phyloP scores from a whole-genome alignment of 2,329 filamentous ascomycete species.

The Hymenoscyphus linearis region DNA sequence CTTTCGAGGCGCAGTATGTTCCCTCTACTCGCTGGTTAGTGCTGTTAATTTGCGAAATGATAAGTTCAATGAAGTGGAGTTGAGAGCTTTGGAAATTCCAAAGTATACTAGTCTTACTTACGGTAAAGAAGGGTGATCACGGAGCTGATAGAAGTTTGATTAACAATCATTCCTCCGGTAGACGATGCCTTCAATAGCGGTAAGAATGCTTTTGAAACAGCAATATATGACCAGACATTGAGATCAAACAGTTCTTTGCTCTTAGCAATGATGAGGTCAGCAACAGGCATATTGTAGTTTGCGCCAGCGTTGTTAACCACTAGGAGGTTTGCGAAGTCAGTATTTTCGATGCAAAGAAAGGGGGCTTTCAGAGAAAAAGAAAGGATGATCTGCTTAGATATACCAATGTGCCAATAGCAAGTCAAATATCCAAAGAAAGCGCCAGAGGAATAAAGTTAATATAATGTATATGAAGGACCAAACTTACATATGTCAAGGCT shows the following conservation, averaged over 20 bases:
- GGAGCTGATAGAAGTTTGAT: conserved; percentile 41
- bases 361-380: too few species aligned
- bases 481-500: too few species aligned
- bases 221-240: conserved; percentile 30
- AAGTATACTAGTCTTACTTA: too few species aligned
- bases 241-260: conserved; percentile 31
- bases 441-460: too few species aligned
- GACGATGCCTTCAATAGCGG: conserved; percentile 30
- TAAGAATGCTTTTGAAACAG: conserved; percentile 32
- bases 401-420: too few species aligned
- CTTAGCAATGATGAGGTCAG: conserved; percentile 28
- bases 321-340: conserved; percentile 35
- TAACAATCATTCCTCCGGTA: conserved; percentile 35
- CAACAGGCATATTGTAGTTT: conserved; percentile 31
- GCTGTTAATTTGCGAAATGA: conserved; percentile 16
- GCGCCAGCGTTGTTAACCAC: conserved; percentile 42
- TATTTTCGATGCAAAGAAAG: too few species aligned
- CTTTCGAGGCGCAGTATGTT: conserved; percentile 22
- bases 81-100: too few species aligned
- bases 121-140: too few species aligned
- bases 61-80: conserved; percentile 16
- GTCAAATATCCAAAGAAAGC: too few species aligned
- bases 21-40: too few species aligned
- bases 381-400: too few species aligned
- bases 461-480: too few species aligned